Evolutionary conservation across 73 alveolate species (phyloP).

Genomic region (Tetrahymena elliotti): DNA sequence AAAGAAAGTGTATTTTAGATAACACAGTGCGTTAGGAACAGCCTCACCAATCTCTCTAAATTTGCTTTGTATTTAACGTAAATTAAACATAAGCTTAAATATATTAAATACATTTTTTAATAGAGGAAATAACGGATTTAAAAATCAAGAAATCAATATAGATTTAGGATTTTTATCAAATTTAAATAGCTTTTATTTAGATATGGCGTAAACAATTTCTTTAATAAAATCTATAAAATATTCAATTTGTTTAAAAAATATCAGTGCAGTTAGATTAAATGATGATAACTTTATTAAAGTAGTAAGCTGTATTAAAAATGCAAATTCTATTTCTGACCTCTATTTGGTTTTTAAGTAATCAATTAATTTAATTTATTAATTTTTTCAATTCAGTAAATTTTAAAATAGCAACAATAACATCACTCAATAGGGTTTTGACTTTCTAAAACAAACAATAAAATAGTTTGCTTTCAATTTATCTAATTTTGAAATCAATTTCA

Average conservation of each 20-base stretch:
- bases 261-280: neutral
- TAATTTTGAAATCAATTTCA: neutral
- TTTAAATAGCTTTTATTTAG: neutral
- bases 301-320: neutral
- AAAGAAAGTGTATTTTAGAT: neutral
- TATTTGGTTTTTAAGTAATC: neutral
- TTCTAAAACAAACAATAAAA: neutral
- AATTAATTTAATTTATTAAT: too few relatives aligned
- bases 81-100: neutral
- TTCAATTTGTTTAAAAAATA: neutral
- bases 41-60: neutral
- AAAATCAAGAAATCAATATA: neutral
- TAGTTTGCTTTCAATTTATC: neutral
- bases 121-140: neutral
- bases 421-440: neutral
- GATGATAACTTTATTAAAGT: neutral
- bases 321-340: neutral
- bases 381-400: neutral
- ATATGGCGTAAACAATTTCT: neutral
- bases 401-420: neutral
- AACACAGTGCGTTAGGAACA: neutral
- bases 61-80: neutral
- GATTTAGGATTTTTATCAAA: neutral
- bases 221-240: too few relatives aligned
- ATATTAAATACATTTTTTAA: neutral